Conservation (phyloP, 1,284 basidiomycete genomes). For the Puccinia triticina region DNA sequence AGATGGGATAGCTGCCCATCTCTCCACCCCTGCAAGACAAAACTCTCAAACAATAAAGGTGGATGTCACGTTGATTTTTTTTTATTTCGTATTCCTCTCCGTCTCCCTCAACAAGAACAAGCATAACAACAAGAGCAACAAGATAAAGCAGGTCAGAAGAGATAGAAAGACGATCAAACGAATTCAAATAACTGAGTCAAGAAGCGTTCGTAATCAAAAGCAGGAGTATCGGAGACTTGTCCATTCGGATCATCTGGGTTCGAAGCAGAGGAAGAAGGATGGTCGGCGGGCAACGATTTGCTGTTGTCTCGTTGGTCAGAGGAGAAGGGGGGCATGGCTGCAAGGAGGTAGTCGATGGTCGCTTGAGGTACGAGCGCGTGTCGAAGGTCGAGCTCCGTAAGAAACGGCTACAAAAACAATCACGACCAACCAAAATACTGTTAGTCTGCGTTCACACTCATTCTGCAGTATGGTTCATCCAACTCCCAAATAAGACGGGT, state of each 20-base stretch:
- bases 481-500: no score
- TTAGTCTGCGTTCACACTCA: background rate
- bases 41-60: no score
- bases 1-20: no score
- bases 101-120: background rate
- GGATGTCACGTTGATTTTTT: no score
- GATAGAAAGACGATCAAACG: slow-evolving; percentile 13
- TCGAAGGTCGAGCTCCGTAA: slow-evolving; percentile 89
- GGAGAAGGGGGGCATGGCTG: slow-evolving; percentile 68
- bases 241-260: background rate
- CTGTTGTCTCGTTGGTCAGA: background rate
- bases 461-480: no score
- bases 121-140: background rate
- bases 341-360: slow-evolving; percentile 79
- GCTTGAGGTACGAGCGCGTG: slow-evolving; percentile 78
- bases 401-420: slow-evolving; percentile 70
- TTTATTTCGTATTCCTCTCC: background rate
- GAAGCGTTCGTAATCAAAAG: slow-evolving; percentile 50
- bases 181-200: slow-evolving; percentile 49
- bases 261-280: slow-evolving; percentile 8
- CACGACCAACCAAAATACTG: slow-evolving; percentile 5
- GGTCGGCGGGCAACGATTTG: background rate
- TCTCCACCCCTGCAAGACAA: no score
- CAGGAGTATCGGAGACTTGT: background rate
- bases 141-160: background rate